Percentiles rank a stretch among this genome's conserved stretches.
These are phyloP conservation scores for Rhizophagus sp. DNA, from an alignment of 192 early-diverging fungal species.

Conservation along the genomic window DNA sequence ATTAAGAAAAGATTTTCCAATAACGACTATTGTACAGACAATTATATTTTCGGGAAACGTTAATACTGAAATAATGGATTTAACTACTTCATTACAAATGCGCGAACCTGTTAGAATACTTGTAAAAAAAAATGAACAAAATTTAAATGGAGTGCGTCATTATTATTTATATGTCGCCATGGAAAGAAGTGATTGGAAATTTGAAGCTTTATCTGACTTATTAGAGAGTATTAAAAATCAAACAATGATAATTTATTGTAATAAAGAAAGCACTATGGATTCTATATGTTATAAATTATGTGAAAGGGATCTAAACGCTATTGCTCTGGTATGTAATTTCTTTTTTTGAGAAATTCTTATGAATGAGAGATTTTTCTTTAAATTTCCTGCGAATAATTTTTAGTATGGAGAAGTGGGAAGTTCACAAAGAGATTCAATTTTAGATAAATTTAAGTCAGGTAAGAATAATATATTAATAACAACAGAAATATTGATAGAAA, in stretches of 20 bases:
- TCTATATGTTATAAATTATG: conserved; percentile 97
- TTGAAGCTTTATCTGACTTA: conserved; percentile 97
- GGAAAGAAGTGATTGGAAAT: conserved; percentile 99
- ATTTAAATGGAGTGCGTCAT: conserved; percentile 78
- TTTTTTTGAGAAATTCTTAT: neutral
- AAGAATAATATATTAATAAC: conserved; percentile 97
- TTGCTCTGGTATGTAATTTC: conserved; percentile 66
- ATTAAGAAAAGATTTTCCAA: conserved; percentile 91
- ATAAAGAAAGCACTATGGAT: conserved; percentile 99
- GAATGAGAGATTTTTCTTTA: neutral
- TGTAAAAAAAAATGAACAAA: conserved; percentile 96
- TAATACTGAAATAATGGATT: conserved; percentile 92
- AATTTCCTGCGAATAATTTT: neutral
- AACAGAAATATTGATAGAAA: conserved; percentile 98
- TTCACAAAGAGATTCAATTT: conserved; percentile 91
- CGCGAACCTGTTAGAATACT: conserved; percentile 97
- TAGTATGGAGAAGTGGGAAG: conserved; percentile 98
- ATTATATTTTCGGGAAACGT: conserved; percentile 97
- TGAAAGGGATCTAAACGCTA: conserved; percentile 90
- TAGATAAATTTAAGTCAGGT: conserved; percentile 99
- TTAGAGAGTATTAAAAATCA: conserved; percentile 98
- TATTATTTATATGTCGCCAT: conserved; percentile 93
- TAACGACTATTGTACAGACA: conserved; percentile 75
- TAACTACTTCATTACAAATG: conserved; percentile 95
- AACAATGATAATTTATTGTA: conserved; percentile 99